phyloP scores from a whole-genome alignment of 2,329 filamentous ascomycete species.

The Neonectria punicea region DNA sequence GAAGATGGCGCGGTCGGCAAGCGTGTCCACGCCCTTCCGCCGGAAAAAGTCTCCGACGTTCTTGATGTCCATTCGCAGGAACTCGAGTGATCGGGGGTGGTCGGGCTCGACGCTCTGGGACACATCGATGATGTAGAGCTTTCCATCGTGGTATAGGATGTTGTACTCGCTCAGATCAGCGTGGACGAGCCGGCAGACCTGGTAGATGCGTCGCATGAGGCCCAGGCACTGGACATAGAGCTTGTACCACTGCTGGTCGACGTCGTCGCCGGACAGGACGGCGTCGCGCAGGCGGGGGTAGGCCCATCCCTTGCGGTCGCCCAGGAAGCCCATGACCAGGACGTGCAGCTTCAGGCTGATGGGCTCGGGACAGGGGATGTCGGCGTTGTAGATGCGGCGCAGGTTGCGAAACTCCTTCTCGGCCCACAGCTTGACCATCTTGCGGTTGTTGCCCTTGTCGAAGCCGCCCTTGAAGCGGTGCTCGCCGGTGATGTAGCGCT shows the following conservation, averaged over 20 bases:
- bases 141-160: conserved; percentile 84
- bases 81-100: conserved; percentile 91
- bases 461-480: conserved; percentile 91
- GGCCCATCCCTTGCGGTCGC: conserved; percentile 85
- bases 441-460: conserved; percentile 93
- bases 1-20: conserved; percentile 84
- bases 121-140: conserved; percentile 95
- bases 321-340: conserved; percentile 92
- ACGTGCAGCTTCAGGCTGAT: conserved; percentile 93
- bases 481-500: conserved; percentile 95
- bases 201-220: conserved; percentile 94
- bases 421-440: conserved; percentile 99
- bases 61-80: conserved; percentile 98
- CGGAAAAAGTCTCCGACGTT: conserved; percentile 95
- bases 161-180: conserved; percentile 99
- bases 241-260: conserved; percentile 76
- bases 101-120: conserved; percentile 98
- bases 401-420: conserved; percentile 98
- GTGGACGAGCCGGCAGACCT: conserved; percentile 90
- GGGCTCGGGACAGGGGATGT: conserved; percentile 91
- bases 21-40: conserved; percentile 81
- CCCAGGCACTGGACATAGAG: conserved; percentile 87
- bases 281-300: conserved; percentile 91
- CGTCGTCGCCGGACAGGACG: conserved; percentile 74
- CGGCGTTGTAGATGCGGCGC: conserved; percentile 82